These are phyloP conservation scores for Xylaria castorea DNA, from an alignment of 495 filamentous ascomycete genomes.

Conservation along the genomic window DNA sequence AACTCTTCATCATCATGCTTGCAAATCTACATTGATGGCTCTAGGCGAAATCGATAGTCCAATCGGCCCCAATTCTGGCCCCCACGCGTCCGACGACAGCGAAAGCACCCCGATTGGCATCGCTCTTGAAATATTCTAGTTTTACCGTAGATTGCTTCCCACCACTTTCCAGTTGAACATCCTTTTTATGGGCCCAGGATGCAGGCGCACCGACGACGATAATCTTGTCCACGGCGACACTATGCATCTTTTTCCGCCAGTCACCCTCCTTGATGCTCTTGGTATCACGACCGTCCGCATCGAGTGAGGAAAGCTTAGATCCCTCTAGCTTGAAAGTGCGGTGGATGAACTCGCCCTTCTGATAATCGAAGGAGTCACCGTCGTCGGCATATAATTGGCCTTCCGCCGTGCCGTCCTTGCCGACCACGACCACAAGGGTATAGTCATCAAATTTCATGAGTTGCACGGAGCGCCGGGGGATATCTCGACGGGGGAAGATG, in stretches of 20 bases:
- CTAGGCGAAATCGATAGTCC: slow-evolving; percentile 68
- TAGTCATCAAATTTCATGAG: slow-evolving; percentile 95
- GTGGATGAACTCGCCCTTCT: slow-evolving; percentile 85
- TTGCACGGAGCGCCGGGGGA: slow-evolving; percentile 80
- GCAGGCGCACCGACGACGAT: slow-evolving; percentile 79
- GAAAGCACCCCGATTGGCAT: slow-evolving; percentile 71
- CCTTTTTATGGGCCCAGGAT: slow-evolving; percentile 71
- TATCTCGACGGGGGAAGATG: slow-evolving; percentile 87
- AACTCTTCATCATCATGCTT: background rate
- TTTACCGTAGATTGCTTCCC: slow-evolving; percentile 65
- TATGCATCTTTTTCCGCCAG: slow-evolving; percentile 77
- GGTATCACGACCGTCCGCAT: slow-evolving; percentile 57
- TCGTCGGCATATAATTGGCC: slow-evolving; percentile 92
- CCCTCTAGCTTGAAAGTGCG: slow-evolving; percentile 69
- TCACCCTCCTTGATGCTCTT: slow-evolving; percentile 69
- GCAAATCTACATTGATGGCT: background rate
- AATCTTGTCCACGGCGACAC: slow-evolving; percentile 80
- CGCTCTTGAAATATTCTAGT: slow-evolving; percentile 66
- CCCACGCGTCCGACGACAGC: slow-evolving; percentile 82
- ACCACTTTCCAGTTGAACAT: slow-evolving; percentile 72
- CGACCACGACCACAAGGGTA: slow-evolving; percentile 82
- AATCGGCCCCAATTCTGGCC: slow-evolving; percentile 77
- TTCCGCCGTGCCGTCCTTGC: slow-evolving; percentile 72
- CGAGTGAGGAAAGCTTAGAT: slow-evolving; percentile 59
- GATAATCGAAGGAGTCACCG: slow-evolving; percentile 88